Percentiles rank a stretch among this genome's conserved stretches.
These are phyloP conservation scores for Saccharum spontaneum DNA, from an alignment of 176 grass and related monocot species.

Conservation along the genomic window DNA sequence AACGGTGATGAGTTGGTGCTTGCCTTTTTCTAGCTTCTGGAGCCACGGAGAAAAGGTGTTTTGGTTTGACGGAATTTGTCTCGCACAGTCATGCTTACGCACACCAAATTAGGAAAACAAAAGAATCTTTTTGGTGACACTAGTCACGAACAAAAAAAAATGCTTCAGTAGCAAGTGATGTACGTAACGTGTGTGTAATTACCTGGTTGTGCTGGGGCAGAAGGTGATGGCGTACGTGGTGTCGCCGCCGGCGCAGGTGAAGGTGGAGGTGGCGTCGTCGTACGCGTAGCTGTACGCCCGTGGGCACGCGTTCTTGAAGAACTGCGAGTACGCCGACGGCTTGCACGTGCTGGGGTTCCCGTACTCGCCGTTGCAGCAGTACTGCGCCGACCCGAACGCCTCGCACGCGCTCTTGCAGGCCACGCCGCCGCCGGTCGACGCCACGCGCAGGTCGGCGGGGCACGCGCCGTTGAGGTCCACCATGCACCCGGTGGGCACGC, in stretches of 20 bases:
- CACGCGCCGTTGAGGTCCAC: constrained; percentile 68
- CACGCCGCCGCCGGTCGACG: constrained; percentile 31
- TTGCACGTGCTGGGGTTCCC: constrained; percentile 63
- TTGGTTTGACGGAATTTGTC: neutral
- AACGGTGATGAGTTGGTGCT: neutral
- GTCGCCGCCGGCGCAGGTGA: constrained; percentile 60
- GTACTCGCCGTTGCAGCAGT: constrained; percentile 84
- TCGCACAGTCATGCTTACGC: neutral
- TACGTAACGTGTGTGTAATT: neutral
- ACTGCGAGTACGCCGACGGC: constrained; percentile 68
- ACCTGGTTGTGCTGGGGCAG: constrained; percentile 52
- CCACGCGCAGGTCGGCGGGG: constrained; percentile 56
- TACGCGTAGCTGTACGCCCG: constrained; percentile 87
- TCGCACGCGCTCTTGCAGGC: constrained; percentile 84
- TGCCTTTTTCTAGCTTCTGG: neutral
- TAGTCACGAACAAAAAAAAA: neutral
- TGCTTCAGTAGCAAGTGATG: neutral
- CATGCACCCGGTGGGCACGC: constrained; percentile 36
- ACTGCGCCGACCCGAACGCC: constrained; percentile 63
- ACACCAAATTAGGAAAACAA: neutral
- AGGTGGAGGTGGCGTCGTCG: constrained; percentile 79
- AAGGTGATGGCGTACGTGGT: constrained; percentile 65
- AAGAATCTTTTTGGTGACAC: neutral
- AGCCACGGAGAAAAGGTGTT: neutral
- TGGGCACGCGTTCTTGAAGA: constrained; percentile 88